Evolutionary conservation across 1,284 basidiomycete genomes (phyloP).

Genomic region (Trametes polyzona): DNA sequence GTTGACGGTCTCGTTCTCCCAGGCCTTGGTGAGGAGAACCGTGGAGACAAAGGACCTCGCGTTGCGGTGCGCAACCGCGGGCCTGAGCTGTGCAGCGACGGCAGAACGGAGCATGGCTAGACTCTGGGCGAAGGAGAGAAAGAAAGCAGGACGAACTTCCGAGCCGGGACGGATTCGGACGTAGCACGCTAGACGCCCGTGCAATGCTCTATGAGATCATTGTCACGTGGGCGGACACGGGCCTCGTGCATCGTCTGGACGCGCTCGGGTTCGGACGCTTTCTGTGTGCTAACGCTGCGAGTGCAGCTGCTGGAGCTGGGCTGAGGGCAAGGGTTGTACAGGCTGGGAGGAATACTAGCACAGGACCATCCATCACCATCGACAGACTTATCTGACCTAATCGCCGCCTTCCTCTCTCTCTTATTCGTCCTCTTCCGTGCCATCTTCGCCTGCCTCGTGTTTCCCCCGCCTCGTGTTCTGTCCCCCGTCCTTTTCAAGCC

Average conservation of each 20-base stretch:
- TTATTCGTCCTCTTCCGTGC: slow-evolving; percentile 13
- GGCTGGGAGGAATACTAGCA: slow-evolving; percentile 13
- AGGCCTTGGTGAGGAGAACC: slow-evolving; percentile 65
- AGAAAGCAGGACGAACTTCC: background rate
- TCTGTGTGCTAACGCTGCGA: too few species aligned
- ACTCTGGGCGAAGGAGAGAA: slow-evolving; percentile 6
- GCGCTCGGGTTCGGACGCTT: too few species aligned
- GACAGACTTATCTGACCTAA: slow-evolving; percentile 20
- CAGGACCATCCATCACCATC: slow-evolving; percentile 26
- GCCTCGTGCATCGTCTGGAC: too few species aligned
- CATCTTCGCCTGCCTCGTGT: slow-evolving; percentile 25
- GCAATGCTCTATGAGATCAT: slow-evolving; percentile 21
- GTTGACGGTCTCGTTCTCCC: slow-evolving; percentile 64
- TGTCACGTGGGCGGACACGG: background rate
- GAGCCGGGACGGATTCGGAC: slow-evolving; percentile 11
- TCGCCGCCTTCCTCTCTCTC: slow-evolving; percentile 9
- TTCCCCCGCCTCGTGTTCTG: slow-evolving; percentile 35
- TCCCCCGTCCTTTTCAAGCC: slow-evolving; percentile 26
- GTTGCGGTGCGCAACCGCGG: slow-evolving; percentile 19
- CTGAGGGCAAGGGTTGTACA: slow-evolving; percentile 9
- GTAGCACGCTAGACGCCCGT: slow-evolving; percentile 11
- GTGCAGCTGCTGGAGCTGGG: slow-evolving; percentile 12
- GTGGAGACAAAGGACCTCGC: slow-evolving; percentile 59
- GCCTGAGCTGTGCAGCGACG: slow-evolving; percentile 31
- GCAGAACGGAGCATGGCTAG: slow-evolving; percentile 43